Conservation (phyloP, 192 early-diverging fungal species). For the Coemansia sp. region DNA sequence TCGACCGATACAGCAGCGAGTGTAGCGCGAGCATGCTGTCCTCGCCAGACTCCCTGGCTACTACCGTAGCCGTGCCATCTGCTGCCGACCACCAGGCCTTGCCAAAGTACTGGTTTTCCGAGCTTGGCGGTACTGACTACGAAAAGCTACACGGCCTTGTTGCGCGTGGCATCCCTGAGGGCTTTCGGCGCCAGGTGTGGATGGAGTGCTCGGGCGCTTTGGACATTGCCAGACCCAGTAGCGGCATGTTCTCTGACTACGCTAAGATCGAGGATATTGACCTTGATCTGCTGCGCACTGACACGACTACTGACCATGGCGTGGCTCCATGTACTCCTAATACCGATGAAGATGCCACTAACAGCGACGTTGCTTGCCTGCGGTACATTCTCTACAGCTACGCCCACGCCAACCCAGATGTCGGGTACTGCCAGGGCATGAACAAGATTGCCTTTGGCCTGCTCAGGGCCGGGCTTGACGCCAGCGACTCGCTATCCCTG, state of each 20-base stretch:
- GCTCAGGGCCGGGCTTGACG: slow-evolving; percentile 47
- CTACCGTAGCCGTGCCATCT: slow-evolving; percentile 10
- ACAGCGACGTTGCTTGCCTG: slow-evolving; percentile 2
- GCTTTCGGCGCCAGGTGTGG: slow-evolving; percentile 43
- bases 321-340: not conserved
- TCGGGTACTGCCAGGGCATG: slow-evolving; percentile 64
- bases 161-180: slow-evolving; percentile 24
- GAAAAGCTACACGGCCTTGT: slow-evolving; percentile 21
- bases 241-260: not conserved
- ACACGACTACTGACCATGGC: not conserved
- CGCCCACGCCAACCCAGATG: slow-evolving; percentile 31
- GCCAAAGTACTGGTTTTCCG: slow-evolving; percentile 23
- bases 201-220: slow-evolving; percentile 43
- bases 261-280: slow-evolving; percentile 36
- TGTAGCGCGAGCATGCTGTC: not conserved
- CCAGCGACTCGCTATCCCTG: slow-evolving; percentile 51
- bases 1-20: not conserved
- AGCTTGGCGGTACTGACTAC: not conserved
- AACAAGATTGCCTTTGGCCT: slow-evolving; percentile 56
- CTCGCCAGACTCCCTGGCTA: slow-evolving; percentile 3
- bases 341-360: not conserved
- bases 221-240: not conserved
- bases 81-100: slow-evolving; percentile 3
- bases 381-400: slow-evolving; percentile 41
- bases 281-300: slow-evolving; percentile 41